A percentile compares a stretch with the other conserved stretches of the same genome.
Evolutionary conservation across 331 rosid genomes (phyloP).

Genomic region (Malus hybrid): DNA sequence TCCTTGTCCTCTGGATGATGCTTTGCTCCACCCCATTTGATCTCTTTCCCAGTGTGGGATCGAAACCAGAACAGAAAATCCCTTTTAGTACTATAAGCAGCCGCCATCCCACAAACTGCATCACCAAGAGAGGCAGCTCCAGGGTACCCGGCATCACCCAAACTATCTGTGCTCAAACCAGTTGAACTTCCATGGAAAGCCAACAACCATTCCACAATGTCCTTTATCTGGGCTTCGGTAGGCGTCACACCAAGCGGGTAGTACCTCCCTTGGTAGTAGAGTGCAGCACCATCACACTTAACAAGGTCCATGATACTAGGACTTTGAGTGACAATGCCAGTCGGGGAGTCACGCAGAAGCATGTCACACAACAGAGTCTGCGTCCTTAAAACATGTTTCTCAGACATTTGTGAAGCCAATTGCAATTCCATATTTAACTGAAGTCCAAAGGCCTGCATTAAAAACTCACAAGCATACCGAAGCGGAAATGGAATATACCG

Average conservation of each 20-base stretch:
- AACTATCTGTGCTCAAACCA: conserved; percentile 95
- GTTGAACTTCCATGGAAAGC: conserved; percentile 82
- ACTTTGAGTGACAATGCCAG: conserved; percentile 86
- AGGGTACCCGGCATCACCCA: conserved; percentile 92
- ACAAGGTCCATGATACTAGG: conserved; percentile 92
- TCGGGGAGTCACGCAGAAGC: conserved; percentile 88
- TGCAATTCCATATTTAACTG: conserved; percentile 93
- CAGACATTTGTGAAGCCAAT: conserved; percentile 59
- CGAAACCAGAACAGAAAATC: conserved; percentile 95
- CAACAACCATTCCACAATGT: conserved; percentile 79
- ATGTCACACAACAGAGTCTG: conserved; percentile 96
- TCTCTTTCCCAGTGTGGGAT: conserved; percentile 84
- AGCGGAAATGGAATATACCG: conserved; percentile 84
- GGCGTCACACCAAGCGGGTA: conserved; percentile 76
- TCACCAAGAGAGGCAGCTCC: conserved; percentile 92
- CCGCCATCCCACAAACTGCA: conserved; percentile 96
- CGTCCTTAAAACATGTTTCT: conserved; percentile 81
- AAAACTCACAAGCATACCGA: conserved; percentile 90
- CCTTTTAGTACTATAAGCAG: conserved; percentile 73
- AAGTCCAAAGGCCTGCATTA: conserved; percentile 97
- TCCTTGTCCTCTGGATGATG: conserved; percentile 99
- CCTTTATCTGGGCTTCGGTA: conserved; percentile 71
- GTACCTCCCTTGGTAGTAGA: conserved; percentile 62
- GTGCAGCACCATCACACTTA: conserved; percentile 94
- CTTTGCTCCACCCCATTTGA: conserved; percentile 99